Base-by-base conservation (phyloP, 495 filamentous ascomycete genomes). In the Penicillium roqueforti region DNA sequence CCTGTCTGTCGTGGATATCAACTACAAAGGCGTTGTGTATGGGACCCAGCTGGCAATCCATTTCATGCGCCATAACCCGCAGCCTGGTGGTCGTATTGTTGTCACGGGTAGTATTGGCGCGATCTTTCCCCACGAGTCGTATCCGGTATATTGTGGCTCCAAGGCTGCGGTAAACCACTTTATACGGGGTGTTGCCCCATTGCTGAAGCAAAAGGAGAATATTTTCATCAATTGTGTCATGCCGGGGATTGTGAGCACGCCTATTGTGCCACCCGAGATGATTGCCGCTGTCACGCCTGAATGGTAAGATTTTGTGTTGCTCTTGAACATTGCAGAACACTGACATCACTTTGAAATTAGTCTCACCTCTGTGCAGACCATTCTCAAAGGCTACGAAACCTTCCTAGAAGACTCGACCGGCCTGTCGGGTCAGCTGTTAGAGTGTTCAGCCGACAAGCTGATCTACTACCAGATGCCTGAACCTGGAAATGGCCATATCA, bases 21-120 rank as follows among this genome's bases (percentile, higher is more conserved):
- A 67, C 39, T 69, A 67, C 41, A 67, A 69, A 40, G 63, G 63
- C 1, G 61, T 69, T n/a, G 40, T 69, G 6, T 63, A 69, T 31
- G 59, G 61, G 1, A 62, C 55, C 14, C 58, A 62, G 25, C 37
- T 69, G 28, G 66, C 66, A 3, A 63, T 56, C n/a, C 66, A 69
- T 38, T 67, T 69, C 42, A 69, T 69, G 66, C 59, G 63, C 14
- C 48, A 63, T 37, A 69, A 69, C 40, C 55, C 61, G 16, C 53
- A 58, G 20, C 57, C 63, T 9, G 66, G 63, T 1, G 66, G 66
- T 13, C 50, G 52, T 14, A 62, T 69, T 29, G 56, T 69, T 14
- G 60, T 67, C 3, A 69, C 66, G 3, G 53, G 63, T 2, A 67
- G 63, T 34, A 67, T 69, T 48, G 63, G 59, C 4, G 51, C 34